A percentile compares a stretch with the other conserved stretches of the same genome.
Conservation (phyloP, 371 early-diverging fungal species). For the Mortierella sp. region DNA sequence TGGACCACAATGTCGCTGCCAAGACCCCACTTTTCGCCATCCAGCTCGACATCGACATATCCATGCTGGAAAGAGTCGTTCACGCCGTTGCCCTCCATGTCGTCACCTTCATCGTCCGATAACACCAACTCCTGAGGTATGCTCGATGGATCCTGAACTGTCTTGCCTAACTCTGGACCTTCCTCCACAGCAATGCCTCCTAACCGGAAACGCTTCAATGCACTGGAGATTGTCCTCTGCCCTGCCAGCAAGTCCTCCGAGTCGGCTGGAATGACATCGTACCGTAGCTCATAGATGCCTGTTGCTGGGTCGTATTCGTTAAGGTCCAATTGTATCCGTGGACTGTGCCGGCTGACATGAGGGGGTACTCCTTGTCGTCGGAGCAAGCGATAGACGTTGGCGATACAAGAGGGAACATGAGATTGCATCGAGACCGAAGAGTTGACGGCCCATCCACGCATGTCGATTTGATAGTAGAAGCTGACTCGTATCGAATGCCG, state of each 20-base stretch:
- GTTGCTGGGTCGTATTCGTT: constrained; percentile 56
- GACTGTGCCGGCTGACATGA: constrained; percentile 53
- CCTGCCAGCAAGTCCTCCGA: constrained; percentile 31
- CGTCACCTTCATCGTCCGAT: constrained; percentile 51
- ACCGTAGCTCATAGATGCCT: constrained; percentile 56
- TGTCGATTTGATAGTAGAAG: constrained; percentile 58
- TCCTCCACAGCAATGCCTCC: constrained; percentile 25
- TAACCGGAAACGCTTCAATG: constrained; percentile 42
- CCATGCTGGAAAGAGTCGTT: constrained; percentile 18
- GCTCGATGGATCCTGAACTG: constrained; percentile 14
- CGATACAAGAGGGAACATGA: constrained; percentile 57
- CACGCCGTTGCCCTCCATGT: constrained; percentile 17
- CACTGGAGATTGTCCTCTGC: constrained; percentile 40
- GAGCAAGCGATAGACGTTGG: constrained; percentile 47
- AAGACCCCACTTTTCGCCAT: constrained; percentile 57
- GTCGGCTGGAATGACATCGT: constrained; percentile 53
- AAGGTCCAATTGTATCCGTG: constrained; percentile 53
- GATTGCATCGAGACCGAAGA: constrained; percentile 58
- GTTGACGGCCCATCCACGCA: constrained; percentile 58
- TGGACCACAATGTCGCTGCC: constrained; percentile 55
- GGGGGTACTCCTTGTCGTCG: constrained; percentile 56
- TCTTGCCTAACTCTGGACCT: constrained; percentile 17
- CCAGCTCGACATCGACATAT: constrained; percentile 57
- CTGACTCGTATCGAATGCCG: constrained; percentile 57
- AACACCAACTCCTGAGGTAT: constrained; percentile 49